phyloP scores from a whole-genome alignment of 768 basidiomycete species.

The Punctularia strigosozonata region DNA sequence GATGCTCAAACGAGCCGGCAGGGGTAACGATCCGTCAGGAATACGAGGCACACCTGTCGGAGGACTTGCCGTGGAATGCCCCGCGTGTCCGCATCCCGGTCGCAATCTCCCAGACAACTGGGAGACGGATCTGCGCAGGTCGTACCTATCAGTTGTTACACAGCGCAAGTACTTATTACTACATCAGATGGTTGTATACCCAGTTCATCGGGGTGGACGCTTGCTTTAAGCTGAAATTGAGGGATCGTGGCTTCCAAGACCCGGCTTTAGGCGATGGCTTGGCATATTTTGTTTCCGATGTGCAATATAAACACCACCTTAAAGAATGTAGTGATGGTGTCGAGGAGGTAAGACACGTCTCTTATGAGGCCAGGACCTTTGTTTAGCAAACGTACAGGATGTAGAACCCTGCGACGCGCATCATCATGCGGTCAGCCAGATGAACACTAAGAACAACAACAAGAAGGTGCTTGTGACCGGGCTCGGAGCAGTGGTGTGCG shows the following conservation, averaged over 20 bases:
- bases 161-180: too few relatives aligned
- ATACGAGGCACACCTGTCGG: conserved; percentile 5
- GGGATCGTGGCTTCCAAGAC: too few relatives aligned
- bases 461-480: too few relatives aligned
- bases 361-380: too few relatives aligned
- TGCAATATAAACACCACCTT: conserved; percentile 8
- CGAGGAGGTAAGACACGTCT: too few relatives aligned
- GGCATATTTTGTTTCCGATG: conserved; percentile 12
- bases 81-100: conserved; percentile 14
- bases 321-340: conserved; percentile 2
- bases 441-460: too few relatives aligned
- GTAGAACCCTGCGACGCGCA: too few relatives aligned
- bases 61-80: conserved; percentile 11
- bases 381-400: too few relatives aligned
- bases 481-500: too few relatives aligned
- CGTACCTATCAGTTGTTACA: conserved; percentile 5
- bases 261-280: conserved; percentile 14
- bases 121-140: conserved; percentile 5
- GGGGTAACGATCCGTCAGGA: conserved; percentile 11
- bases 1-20: conserved; percentile 11
- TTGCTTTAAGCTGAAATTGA: neutral
- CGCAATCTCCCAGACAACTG: conserved; percentile 11
- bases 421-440: too few relatives aligned
- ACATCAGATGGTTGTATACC: neutral
- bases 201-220: neutral